Percentiles rank a stretch among this genome's conserved stretches.
phyloP scores from a whole-genome alignment of 2,329 filamentous ascomycete genomes.

The Harringtonia aguacate region DNA sequence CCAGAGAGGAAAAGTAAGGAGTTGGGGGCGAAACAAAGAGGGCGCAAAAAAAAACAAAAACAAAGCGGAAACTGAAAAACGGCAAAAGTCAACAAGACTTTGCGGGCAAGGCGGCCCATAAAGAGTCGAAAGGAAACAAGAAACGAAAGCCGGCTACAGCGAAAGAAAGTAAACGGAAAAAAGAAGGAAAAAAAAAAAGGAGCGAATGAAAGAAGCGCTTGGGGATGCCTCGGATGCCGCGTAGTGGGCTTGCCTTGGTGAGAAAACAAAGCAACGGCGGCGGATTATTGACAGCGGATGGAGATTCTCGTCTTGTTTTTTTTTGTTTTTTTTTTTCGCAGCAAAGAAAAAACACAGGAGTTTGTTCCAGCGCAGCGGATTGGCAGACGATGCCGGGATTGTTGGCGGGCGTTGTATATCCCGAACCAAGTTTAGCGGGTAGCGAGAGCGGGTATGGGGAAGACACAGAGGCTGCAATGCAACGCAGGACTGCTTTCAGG shows the following conservation, averaged over 20 bases:
- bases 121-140: not conserved
- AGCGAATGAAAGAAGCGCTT: not conserved
- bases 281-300: not conserved
- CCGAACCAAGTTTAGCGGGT: not conserved
- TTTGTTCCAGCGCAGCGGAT: slow-evolving; percentile 2
- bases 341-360: not conserved
- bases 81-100: no score
- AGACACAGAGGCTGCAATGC: not conserved
- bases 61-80: no score
- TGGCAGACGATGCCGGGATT: not conserved
- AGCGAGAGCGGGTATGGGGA: not conserved
- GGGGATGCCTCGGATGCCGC: not conserved
- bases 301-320: not conserved
- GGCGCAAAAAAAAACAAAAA: no score
- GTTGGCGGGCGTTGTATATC: not conserved
- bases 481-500: not conserved
- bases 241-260: not conserved
- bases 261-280: not conserved
- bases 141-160: slow-evolving; percentile 2
- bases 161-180: not conserved
- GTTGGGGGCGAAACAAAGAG: no score
- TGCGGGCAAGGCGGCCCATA: not conserved
- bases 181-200: not conserved
- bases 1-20: not conserved
- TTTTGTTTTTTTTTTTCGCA: not conserved